Evolutionary conservation across 306 rosid genomes (phyloP), one percentile per base, ranked within the genome.

Genomic region (Albizia julibrissin): DNA sequence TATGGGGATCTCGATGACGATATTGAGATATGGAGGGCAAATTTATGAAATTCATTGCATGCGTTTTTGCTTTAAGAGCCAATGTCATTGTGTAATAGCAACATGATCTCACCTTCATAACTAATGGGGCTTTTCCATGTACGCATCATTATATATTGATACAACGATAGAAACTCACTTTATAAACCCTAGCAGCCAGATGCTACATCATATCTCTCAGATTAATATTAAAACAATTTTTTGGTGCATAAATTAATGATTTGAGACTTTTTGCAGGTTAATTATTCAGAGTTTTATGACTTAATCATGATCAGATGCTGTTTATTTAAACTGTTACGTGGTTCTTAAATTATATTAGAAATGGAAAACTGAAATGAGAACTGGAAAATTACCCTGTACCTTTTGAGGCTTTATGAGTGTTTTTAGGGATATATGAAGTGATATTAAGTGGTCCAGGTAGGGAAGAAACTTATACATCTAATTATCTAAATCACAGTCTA

Each of bases 61-160:
- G 88, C 22, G 40, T 37, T 82, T 79, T 37, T 54, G 68, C 86
- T 84, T 87, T 84, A 87, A 84, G 90, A 79, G 88, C 61, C 82
- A 87, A 84, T 81, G 90, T 87, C 88, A 82, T 71, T 87, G 88
- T 87, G 86, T 71, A 87, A 84, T 70, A 87, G 86, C 83, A 84
- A 87, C 84, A 82, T 87, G 88, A 87, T 87, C 88, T 84, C 84
- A 84, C 86, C 88, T 81, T 56, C 80, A 79, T 87, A 87, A 81
- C 90, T 84, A 82, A 84, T 82, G 76, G 82, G 49, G n/a, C 83
- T 82, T 87, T 87, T 87, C 87, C 62, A 77, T 67, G 79, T 69
- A 80, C 8, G 76, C 73, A 84, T 84, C 89, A 82, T 84, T 58
- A 8, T 18, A 9, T 22, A 15, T 58, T 75, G 85, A 73, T 77